phyloP scores from a whole-genome alignment of 2,329 filamentous ascomycete genomes.

The Calonectria pauciramosa region DNA sequence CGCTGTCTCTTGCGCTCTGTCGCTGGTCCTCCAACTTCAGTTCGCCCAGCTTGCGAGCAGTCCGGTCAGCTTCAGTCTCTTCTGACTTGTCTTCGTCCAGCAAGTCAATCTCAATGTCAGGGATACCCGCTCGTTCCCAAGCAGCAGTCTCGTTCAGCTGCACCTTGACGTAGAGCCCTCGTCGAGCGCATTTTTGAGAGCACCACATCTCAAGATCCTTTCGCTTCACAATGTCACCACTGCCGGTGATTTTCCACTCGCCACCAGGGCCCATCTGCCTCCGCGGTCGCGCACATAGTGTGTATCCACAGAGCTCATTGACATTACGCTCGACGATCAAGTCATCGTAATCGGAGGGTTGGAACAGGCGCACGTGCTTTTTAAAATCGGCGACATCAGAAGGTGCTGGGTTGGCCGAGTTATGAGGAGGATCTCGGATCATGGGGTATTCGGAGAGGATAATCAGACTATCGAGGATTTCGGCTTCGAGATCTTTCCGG shows the following conservation, averaged over 20 bases:
- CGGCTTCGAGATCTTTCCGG: slow-evolving; percentile 81
- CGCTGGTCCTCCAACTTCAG: slow-evolving; percentile 61
- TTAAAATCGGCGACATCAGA: slow-evolving; percentile 77
- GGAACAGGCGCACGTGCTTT: slow-evolving; percentile 77
- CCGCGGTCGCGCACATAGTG: slow-evolving; percentile 79
- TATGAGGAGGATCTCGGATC: slow-evolving; percentile 47
- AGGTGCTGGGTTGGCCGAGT: slow-evolving; percentile 64
- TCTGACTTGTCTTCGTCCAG: slow-evolving; percentile 74
- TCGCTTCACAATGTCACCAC: slow-evolving; percentile 75
- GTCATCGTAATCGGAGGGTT: slow-evolving; percentile 90
- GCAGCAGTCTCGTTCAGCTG: slow-evolving; percentile 89
- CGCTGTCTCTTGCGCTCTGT: slow-evolving; percentile 55
- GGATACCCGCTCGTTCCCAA: slow-evolving; percentile 80
- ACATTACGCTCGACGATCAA: slow-evolving; percentile 91
- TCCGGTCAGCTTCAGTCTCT: slow-evolving; percentile 58
- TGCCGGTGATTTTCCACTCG: slow-evolving; percentile 76
- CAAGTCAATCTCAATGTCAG: slow-evolving; percentile 70
- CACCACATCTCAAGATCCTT: slow-evolving; percentile 90
- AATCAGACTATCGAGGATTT: slow-evolving; percentile 81
- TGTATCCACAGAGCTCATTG: slow-evolving; percentile 85
- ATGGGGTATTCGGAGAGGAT: slow-evolving; percentile 74
- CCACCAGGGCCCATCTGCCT: slow-evolving; percentile 68
- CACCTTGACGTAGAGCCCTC: slow-evolving; percentile 88
- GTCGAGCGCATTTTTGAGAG: slow-evolving; percentile 80
- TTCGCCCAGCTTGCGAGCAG: slow-evolving; percentile 55